phyloP scores from a whole-genome alignment of 192 early-diverging fungal species.

The Martensiomyces pterosporus region DNA sequence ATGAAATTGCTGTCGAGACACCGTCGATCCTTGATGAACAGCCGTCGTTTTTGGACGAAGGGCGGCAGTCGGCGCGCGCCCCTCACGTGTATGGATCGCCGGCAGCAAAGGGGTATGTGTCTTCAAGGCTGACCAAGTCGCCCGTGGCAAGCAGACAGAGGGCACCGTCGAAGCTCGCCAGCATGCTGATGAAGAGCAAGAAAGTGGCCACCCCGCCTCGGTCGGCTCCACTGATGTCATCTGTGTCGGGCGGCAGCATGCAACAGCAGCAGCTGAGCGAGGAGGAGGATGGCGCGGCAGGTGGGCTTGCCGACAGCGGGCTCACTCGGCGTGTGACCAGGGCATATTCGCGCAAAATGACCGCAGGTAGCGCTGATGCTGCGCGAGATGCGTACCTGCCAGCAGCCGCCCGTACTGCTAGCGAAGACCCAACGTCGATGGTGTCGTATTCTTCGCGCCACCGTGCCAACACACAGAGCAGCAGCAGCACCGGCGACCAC shows the following conservation, averaged over 20 bases:
- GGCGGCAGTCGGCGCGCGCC: constrained; percentile 14
- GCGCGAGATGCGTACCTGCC: too few relatives aligned
- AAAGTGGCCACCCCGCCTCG: background rate
- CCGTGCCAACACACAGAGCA: constrained; percentile 37
- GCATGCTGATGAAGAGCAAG: constrained; percentile 5
- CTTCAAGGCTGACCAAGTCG: constrained; percentile 34
- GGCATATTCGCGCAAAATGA: background rate
- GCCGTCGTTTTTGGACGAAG: constrained; percentile 37
- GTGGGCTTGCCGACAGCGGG: too few relatives aligned
- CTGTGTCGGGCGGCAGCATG: too few relatives aligned
- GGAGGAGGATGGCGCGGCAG: background rate
- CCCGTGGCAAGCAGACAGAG: constrained; percentile 4
- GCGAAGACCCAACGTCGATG: too few relatives aligned
- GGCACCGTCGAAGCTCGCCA: constrained; percentile 4
- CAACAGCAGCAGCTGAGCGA: too few relatives aligned
- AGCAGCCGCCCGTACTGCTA: too few relatives aligned
- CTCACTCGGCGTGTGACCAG: too few relatives aligned
- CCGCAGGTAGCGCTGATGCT: too few relatives aligned
- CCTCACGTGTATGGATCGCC: constrained; percentile 37
- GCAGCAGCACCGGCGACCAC: constrained; percentile 7
- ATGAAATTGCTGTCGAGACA: constrained; percentile 19
- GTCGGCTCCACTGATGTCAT: background rate
- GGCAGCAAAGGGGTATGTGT: constrained; percentile 38
- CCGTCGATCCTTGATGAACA: constrained; percentile 44
- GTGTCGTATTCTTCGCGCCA: background rate